These are phyloP conservation scores for Monosporascus cannonballus DNA, from an alignment of 2,329 filamentous ascomycete genomes.

Conservation along the genomic window DNA sequence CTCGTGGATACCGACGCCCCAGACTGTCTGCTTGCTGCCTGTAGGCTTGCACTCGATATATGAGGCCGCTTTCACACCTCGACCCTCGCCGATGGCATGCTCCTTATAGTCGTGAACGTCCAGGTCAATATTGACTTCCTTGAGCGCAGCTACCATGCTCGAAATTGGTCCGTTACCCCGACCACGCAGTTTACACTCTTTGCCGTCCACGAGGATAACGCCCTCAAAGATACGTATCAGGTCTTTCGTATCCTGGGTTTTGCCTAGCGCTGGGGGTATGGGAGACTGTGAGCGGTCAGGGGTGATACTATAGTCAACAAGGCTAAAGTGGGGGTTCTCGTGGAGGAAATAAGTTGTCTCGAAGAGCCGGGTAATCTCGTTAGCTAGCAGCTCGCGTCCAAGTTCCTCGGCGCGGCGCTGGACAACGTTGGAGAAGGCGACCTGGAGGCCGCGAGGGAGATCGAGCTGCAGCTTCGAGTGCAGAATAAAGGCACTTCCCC, in stretches of 20 bases:
- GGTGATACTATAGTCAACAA: slow-evolving; percentile 88
- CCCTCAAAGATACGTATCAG: slow-evolving; percentile 79
- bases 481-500: slow-evolving; percentile 91
- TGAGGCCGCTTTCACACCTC: slow-evolving; percentile 84
- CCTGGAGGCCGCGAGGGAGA: slow-evolving; percentile 83
- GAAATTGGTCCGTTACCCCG: slow-evolving; percentile 88
- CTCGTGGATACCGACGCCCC: slow-evolving; percentile 88
- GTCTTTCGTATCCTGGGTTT: slow-evolving; percentile 71
- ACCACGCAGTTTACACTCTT: slow-evolving; percentile 72
- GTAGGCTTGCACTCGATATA: slow-evolving; percentile 83
- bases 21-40: slow-evolving; percentile 65
- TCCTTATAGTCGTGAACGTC: slow-evolving; percentile 96
- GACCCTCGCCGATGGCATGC: slow-evolving; percentile 78
- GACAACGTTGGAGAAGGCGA: slow-evolving; percentile 84
- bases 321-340: slow-evolving; percentile 74
- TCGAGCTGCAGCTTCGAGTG: slow-evolving; percentile 84
- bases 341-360: slow-evolving; percentile 81
- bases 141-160: slow-evolving; percentile 75
- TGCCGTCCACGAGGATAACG: slow-evolving; percentile 73
- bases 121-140: slow-evolving; percentile 72
- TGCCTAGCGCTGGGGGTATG: slow-evolving; percentile 59
- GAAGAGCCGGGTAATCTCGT: slow-evolving; percentile 84
- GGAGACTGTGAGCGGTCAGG: slow-evolving; percentile 76
- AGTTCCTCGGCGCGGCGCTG: slow-evolving; percentile 74
- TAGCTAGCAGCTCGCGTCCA: slow-evolving; percentile 75